These are phyloP conservation scores for Bipolaris gigantea DNA, from an alignment of 2,329 filamentous ascomycete genomes.

Conservation along the genomic window DNA sequence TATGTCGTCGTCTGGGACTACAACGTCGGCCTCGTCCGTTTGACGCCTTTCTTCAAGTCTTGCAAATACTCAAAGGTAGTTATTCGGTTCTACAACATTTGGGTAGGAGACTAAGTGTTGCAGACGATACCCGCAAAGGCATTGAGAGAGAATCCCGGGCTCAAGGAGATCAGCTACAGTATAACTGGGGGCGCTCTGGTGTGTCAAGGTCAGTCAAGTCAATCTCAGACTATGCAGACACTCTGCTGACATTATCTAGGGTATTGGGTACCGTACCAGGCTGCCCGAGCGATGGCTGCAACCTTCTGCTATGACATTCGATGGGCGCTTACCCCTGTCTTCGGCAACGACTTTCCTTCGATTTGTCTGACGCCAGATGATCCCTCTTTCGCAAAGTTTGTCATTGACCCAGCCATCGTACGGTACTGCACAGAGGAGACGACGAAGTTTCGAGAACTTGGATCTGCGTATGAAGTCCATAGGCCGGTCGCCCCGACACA, in stretches of 20 bases:
- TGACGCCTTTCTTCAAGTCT: conserved; percentile 93
- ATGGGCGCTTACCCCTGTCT: conserved; percentile 83
- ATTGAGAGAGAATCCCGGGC: conserved; percentile 67
- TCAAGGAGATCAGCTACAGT: conserved; percentile 88
- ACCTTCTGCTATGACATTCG: conserved; percentile 89
- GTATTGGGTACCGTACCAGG: conserved; percentile 94
- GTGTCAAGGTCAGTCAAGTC: conserved; percentile 63
- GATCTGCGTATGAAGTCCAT: conserved; percentile 17
- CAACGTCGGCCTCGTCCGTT: conserved; percentile 87
- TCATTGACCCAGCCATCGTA: conserved; percentile 47
- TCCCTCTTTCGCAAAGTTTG: conserved; percentile 59
- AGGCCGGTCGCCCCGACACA: conserved; percentile 2
- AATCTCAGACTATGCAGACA: neutral
- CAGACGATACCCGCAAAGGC: conserved; percentile 90
- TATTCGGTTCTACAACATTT: neutral
- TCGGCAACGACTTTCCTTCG: conserved; percentile 77
- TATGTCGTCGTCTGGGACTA: conserved; percentile 96
- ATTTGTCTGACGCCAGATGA: conserved; percentile 69
- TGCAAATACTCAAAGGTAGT: conserved; percentile 82
- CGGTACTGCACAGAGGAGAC: conserved; percentile 44
- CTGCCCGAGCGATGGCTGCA: conserved; percentile 81
- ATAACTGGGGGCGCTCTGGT: conserved; percentile 90
- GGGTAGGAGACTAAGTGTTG: conserved; percentile 14
- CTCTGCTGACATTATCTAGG: conserved; percentile 55
- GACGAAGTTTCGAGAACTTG: conserved; percentile 39